Evolutionary conservation across 2,329 filamentous ascomycete species (phyloP).

Genomic region (Cadophora luteo-olivacea): DNA sequence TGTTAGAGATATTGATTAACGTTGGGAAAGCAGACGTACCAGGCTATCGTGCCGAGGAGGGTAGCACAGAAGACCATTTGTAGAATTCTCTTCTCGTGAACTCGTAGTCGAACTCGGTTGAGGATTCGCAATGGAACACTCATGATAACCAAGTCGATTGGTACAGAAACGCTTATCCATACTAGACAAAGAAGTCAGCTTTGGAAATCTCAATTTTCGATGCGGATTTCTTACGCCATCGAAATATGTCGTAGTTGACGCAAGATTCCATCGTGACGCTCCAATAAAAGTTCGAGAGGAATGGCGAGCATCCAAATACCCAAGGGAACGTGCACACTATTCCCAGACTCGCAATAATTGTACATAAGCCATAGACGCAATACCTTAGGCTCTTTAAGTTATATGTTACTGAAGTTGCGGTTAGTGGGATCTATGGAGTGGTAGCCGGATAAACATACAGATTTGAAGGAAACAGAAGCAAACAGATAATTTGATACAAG

Average conservation of each 20-base stretch:
- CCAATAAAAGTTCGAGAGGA: constrained; percentile 41
- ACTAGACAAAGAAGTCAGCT: constrained; percentile 29
- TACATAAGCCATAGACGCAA: constrained; percentile 37
- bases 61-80: constrained; percentile 42
- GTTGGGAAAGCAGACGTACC: constrained; percentile 29
- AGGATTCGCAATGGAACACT: constrained; percentile 40
- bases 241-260: constrained; percentile 41
- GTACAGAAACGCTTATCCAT: constrained; percentile 41
- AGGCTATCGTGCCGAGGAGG: constrained; percentile 41
- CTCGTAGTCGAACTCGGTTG: constrained; percentile 34
- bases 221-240: constrained; percentile 37
- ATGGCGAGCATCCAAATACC: constrained; percentile 40
- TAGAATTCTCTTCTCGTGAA: constrained; percentile 38
- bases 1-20: constrained; percentile 3
- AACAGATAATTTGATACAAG: constrained; percentile 43
- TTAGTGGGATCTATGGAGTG: background rate
- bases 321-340: constrained; percentile 34
- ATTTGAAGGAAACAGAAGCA: constrained; percentile 43
- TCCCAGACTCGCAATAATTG: constrained; percentile 38
- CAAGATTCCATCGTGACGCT: constrained; percentile 34
- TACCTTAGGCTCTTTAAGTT: constrained; percentile 36
- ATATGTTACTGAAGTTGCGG: constrained; percentile 34
- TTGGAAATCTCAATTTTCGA: background rate
- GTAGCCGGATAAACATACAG: constrained; percentile 32
- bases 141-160: constrained; percentile 41